phyloP scores from a whole-genome alignment of 2,329 filamentous ascomycete genomes.

The Dactylellina haptotyla region DNA sequence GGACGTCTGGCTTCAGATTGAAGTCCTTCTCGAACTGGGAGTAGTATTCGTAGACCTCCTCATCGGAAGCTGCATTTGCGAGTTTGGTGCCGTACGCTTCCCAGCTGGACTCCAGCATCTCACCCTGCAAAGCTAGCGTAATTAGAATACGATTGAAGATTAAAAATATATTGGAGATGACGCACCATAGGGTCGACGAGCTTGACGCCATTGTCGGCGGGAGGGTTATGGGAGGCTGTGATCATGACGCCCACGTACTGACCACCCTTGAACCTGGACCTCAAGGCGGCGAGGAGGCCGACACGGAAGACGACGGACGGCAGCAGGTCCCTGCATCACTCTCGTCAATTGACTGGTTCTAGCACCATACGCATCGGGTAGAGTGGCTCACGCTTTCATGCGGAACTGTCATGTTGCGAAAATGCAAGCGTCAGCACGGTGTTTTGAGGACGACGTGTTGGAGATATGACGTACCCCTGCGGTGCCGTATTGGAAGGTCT shows the following conservation, averaged over 20 bases:
- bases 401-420: constrained; percentile 68
- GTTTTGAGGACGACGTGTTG: not conserved
- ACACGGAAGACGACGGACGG: constrained; percentile 93
- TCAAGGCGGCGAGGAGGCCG: constrained; percentile 85
- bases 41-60: constrained; percentile 80
- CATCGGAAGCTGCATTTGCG: constrained; percentile 82
- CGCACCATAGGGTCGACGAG: constrained; percentile 88
- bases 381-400: constrained; percentile 72
- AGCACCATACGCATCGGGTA: constrained; percentile 56
- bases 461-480: constrained; percentile 66
- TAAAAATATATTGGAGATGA: constrained; percentile 1
- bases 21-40: constrained; percentile 77
- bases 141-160: constrained; percentile 47
- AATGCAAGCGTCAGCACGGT: not conserved
- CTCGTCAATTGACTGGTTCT: constrained; percentile 48
- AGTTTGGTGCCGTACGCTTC: constrained; percentile 87
- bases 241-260: constrained; percentile 97
- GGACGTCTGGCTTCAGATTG: constrained; percentile 75
- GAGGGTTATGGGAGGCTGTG: constrained; percentile 91
- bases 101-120: constrained; percentile 96
- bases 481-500: constrained; percentile 70
- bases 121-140: constrained; percentile 72
- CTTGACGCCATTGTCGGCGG: constrained; percentile 91
- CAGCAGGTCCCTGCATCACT: constrained; percentile 73
- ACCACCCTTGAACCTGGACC: constrained; percentile 87